Evolutionary conservation across 192 early-diverging fungal species (phyloP), one percentile per base, ranked within the genome.

Genomic region (Mortierella antarctica): DNA sequence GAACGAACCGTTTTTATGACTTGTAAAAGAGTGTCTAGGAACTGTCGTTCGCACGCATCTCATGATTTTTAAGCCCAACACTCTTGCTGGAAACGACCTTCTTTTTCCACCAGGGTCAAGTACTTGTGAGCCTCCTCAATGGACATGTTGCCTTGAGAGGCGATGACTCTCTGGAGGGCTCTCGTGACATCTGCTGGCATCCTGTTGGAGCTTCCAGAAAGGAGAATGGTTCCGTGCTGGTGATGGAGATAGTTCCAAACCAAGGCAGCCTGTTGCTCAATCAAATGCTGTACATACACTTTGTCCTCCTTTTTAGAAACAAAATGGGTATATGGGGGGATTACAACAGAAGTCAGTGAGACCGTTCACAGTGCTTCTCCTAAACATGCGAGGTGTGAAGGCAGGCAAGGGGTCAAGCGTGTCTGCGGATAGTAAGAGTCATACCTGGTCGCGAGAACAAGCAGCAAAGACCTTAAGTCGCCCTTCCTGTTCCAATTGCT

Each of bases 401-500:
- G 59, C 81, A 63, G n/a, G 42, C 49, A 49, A 17, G 2, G 17
- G 42, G 18, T 23, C 39, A 42, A 59, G 39, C 54, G 9, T 9
- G 23, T 56, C 1, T 56, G 31, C 31, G 31, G 31, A 31, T 23
- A 31, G 21, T 21, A 72, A 71, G 6, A 39, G 14, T 2, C 23
- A 49, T 55, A 83, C 87, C 76, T 93, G 91, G 80, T 98, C 97
- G 55, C 96, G 83, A 39, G 98, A 99, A 73, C 94, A 96, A 0
- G 98, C 98, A 13, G 91, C 85, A 62, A 89, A 88, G 44, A 95
- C 67, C 50, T 75, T 75, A 47, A 99, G 82, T 50, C 69, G 47
- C 1, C 88, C 88, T 1, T 88, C 65, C 0, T 49, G 47, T 6
- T 64, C 83, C 71, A 91, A 87, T 4, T 58, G 31, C 21, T 91